phyloP scores from a whole-genome alignment of 2,329 filamentous ascomycete species.

The Blastomyces gilchristii region DNA sequence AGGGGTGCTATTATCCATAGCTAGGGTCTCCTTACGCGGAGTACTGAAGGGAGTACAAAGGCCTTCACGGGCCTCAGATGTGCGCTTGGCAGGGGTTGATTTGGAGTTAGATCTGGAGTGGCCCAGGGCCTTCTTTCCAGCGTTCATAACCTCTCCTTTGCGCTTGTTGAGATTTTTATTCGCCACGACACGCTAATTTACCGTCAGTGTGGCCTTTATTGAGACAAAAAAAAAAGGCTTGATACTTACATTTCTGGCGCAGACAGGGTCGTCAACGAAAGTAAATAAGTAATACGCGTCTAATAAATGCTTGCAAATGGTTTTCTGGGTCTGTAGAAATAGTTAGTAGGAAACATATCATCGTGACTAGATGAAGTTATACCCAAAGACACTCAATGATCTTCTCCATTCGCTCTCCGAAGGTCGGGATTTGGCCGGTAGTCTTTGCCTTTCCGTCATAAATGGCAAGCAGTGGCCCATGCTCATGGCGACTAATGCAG shows the following conservation, averaged over 20 bases:
- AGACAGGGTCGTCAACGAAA: conserved; percentile 30
- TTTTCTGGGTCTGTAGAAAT: conserved; percentile 23
- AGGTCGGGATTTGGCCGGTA: conserved; percentile 12
- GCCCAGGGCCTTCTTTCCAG: conserved; percentile 22
- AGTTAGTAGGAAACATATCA: conserved; percentile 4
- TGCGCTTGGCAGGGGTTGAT: neutral
- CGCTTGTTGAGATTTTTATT: conserved; percentile 27
- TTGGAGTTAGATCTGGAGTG: conserved; percentile 6
- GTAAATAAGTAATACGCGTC: conserved; percentile 25
- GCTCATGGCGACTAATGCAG: conserved; percentile 20
- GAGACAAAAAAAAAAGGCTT: neutral
- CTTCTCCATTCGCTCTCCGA: conserved; percentile 15
- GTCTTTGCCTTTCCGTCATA: conserved; percentile 20
- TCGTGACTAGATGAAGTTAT: neutral
- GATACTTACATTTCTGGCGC: conserved; percentile 16
- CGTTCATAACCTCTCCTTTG: conserved; percentile 26
- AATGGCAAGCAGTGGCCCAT: conserved; percentile 20
- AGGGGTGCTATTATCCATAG: neutral
- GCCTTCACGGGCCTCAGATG: neutral
- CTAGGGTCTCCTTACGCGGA: neutral
- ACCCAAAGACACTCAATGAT: conserved; percentile 18
- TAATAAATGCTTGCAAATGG: conserved; percentile 32
- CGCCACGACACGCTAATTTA: conserved; percentile 21
- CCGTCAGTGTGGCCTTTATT: conserved; percentile 4
- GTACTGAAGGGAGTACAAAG: neutral